Conservation (phyloP, 352 stramenopile genomes). For the Globisporangium middletonii region DNA sequence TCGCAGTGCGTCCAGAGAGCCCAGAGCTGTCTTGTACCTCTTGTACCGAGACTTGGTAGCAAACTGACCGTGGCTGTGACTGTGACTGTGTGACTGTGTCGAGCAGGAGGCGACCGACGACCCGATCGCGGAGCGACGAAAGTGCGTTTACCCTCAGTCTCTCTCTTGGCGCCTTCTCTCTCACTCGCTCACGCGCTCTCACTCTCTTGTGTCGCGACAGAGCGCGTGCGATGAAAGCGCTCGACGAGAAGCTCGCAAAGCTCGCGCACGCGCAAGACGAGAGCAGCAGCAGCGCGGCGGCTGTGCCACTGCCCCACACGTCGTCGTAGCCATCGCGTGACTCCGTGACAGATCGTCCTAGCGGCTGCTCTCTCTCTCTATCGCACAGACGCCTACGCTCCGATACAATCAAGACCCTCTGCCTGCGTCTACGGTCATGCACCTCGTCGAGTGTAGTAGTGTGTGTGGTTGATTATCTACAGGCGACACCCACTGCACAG, state of each 20-base stretch:
- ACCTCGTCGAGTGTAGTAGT: too few species aligned
- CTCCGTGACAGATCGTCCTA: too few species aligned
- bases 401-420: too few species aligned
- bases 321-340: too few species aligned
- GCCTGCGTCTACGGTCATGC: too few species aligned
- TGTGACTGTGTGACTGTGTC: background rate
- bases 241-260: constrained; percentile 87
- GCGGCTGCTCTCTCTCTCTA: too few species aligned
- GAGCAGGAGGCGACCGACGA: constrained; percentile 50
- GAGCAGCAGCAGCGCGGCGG: background rate
- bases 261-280: constrained; percentile 32
- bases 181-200: background rate
- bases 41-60: background rate
- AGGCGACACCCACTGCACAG: background rate
- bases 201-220: constrained; percentile 18
- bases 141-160: constrained; percentile 39
- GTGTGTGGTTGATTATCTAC: background rate
- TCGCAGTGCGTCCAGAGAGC: constrained; percentile 28
- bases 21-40: too few species aligned
- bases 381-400: too few species aligned
- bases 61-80: background rate
- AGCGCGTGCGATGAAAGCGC: constrained; percentile 79
- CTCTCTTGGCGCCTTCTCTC: background rate
- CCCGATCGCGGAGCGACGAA: constrained; percentile 81
- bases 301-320: too few species aligned